A percentile compares a stretch with the other conserved stretches of the same genome.
Evolutionary conservation across 2,329 filamentous ascomycete species (phyloP).

Genomic region (Aureobasidium sp.): DNA sequence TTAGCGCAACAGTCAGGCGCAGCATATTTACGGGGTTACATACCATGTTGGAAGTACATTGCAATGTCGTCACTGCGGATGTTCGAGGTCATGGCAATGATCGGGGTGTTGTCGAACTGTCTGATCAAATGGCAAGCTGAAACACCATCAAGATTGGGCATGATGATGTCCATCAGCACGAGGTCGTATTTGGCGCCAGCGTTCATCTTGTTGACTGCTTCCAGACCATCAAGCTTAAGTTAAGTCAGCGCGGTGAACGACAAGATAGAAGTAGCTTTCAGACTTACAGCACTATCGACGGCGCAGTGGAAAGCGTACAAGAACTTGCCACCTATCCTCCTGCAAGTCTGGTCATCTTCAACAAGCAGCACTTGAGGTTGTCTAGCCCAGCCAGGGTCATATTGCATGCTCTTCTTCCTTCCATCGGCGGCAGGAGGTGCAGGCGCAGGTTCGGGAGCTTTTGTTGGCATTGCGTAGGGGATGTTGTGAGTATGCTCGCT

Average conservation of each 20-base stretch:
- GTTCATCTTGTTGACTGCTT: slow-evolving; percentile 82
- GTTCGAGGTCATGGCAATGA: slow-evolving; percentile 98
- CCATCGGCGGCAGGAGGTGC: slow-evolving; percentile 39
- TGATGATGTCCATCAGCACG: slow-evolving; percentile 62
- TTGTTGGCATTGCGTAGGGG: slow-evolving; percentile 70
- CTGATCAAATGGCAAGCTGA: slow-evolving; percentile 90
- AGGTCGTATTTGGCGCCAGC: slow-evolving; percentile 56
- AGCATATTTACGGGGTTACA: slow-evolving; percentile 25
- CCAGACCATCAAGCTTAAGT: slow-evolving; percentile 68
- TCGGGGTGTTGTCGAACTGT: slow-evolving; percentile 75
- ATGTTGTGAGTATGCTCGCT: slow-evolving; percentile 93
- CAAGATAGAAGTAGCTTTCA: neutral
- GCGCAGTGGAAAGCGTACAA: slow-evolving; percentile 55
- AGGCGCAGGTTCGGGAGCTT: slow-evolving; percentile 40
- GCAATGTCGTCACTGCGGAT: slow-evolving; percentile 94
- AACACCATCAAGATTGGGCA: slow-evolving; percentile 92
- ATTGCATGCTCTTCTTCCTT: slow-evolving; percentile 52
- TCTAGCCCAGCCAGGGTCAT: slow-evolving; percentile 57
- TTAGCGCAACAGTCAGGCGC: neutral
- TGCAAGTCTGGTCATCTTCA: slow-evolving; percentile 66
- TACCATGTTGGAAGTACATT: slow-evolving; percentile 95
- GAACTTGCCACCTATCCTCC: slow-evolving; percentile 59
- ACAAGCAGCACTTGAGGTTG: slow-evolving; percentile 80
- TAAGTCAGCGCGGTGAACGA: slow-evolving; percentile 21
- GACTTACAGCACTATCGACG: slow-evolving; percentile 54